These are phyloP conservation scores for Fusarium oxysporum DNA, from an alignment of 2,329 filamentous ascomycete genomes.

Conservation along the genomic window DNA sequence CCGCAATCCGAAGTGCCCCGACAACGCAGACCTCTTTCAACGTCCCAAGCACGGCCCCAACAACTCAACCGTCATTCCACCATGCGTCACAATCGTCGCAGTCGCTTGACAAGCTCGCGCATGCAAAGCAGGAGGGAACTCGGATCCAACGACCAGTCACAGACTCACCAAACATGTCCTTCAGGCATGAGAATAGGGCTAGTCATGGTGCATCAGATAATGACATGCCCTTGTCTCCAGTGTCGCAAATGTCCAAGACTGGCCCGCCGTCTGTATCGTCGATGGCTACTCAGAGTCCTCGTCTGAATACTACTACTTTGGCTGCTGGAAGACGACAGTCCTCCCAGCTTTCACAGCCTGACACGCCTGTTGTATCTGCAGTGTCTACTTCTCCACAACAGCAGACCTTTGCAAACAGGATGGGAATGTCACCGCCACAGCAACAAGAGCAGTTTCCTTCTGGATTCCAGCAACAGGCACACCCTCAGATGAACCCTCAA, in stretches of 20 bases:
- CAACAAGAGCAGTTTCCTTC: conserved; percentile 26
- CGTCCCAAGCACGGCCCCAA: conserved; percentile 27
- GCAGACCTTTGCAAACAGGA: conserved; percentile 27
- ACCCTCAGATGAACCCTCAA: background rate
- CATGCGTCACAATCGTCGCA: conserved; percentile 22
- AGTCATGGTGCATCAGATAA: conserved; percentile 8
- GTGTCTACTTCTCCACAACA: conserved; percentile 27
- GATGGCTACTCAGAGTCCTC: conserved; percentile 44
- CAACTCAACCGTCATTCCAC: conserved; percentile 31
- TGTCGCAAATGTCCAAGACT: conserved; percentile 41
- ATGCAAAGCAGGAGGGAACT: conserved; percentile 11
- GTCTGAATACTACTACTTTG: conserved; percentile 23
- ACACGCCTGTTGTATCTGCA: conserved; percentile 25
- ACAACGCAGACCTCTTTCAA: conserved; percentile 31
- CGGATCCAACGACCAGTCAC: conserved; percentile 27
- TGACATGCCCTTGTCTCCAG: conserved; percentile 39
- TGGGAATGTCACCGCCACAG: conserved; percentile 25
- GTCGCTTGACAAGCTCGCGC: conserved; percentile 38
- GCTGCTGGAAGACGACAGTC: conserved; percentile 26
- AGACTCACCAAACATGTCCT: conserved; percentile 32
- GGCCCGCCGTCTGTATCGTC: conserved; percentile 42
- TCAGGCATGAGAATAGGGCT: conserved; percentile 18
- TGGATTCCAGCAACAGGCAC: conserved; percentile 7
- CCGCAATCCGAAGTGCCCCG: conserved; percentile 27
- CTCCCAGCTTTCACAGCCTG: conserved; percentile 21